Evolutionary conservation across 768 basidiomycete genomes (phyloP).

Genomic region (Daedalea quercina): DNA sequence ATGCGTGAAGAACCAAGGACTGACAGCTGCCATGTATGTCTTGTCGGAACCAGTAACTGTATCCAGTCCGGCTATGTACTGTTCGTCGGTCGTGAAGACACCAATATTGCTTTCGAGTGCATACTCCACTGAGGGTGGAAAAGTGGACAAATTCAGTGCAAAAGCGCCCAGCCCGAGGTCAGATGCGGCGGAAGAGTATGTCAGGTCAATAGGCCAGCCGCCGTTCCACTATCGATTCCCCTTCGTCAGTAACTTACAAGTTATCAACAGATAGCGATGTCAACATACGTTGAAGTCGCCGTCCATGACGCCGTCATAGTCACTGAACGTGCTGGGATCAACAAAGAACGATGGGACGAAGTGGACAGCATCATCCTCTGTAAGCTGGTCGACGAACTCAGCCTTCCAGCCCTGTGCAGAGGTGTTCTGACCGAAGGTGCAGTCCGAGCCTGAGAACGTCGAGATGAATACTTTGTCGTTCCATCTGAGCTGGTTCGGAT

Average conservation of each 20-base stretch:
- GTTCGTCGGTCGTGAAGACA: slow-evolving; percentile 25
- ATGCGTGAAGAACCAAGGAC: slow-evolving; percentile 76
- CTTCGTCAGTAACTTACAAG: too few species aligned
- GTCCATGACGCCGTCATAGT: slow-evolving; percentile 32
- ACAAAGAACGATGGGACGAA: slow-evolving; percentile 72
- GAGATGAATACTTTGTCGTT: slow-evolving; percentile 50
- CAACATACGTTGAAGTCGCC: slow-evolving; percentile 54
- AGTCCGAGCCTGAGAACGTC: slow-evolving; percentile 66
- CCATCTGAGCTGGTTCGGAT: slow-evolving; percentile 53
- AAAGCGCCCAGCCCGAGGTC: slow-evolving; percentile 23
- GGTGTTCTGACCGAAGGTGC: slow-evolving; percentile 54
- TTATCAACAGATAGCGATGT: too few species aligned
- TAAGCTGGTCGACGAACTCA: slow-evolving; percentile 40
- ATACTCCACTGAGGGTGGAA: slow-evolving; percentile 7
- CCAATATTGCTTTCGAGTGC: slow-evolving; percentile 19
- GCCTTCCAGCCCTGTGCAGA: slow-evolving; percentile 48
- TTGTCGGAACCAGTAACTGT: slow-evolving; percentile 15
- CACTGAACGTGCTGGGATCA: slow-evolving; percentile 40
- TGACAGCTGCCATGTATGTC: slow-evolving; percentile 36
- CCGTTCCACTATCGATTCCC: slow-evolving; percentile 55
- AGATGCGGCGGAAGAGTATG: slow-evolving; percentile 26
- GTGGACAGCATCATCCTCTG: slow-evolving; percentile 41
- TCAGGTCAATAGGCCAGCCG: slow-evolving; percentile 40
- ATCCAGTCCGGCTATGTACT: slow-evolving; percentile 27
- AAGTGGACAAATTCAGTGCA: slow-evolving; percentile 9